Evolutionary conservation across 352 stramenopile genomes (phyloP).

Genomic region (Globisporangium ultimum): DNA sequence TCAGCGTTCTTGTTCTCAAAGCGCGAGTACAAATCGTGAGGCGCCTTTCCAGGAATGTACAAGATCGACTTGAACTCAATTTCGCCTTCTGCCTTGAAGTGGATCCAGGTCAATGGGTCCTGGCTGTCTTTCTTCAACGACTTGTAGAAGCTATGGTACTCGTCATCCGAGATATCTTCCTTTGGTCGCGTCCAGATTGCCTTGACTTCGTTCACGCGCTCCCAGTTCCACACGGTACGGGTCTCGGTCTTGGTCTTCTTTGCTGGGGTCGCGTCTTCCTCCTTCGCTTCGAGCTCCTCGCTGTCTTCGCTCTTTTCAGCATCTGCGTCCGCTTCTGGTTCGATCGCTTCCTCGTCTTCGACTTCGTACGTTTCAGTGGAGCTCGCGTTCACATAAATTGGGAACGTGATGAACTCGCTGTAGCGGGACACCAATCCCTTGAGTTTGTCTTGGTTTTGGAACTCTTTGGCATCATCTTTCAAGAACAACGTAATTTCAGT

Average conservation of each 20-base stretch:
- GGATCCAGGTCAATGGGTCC: conserved; percentile 95
- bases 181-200: conserved; percentile 98
- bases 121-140: conserved; percentile 90
- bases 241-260: conserved; percentile 90
- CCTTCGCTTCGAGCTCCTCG: conserved; percentile 40
- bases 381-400: conserved; percentile 97
- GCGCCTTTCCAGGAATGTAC: conserved; percentile 92
- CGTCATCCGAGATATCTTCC: conserved; percentile 96
- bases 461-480: conserved; percentile 98
- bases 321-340: conserved; percentile 60
- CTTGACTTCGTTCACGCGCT: conserved; percentile 95
- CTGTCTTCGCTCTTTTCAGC: conserved; percentile 53
- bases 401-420: conserved; percentile 99
- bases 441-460: conserved; percentile 93
- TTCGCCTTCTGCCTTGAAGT: conserved; percentile 99
- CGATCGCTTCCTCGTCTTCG: conserved; percentile 59
- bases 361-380: conserved; percentile 92
- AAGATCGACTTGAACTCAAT: conserved; percentile 99
- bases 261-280: conserved; percentile 54
- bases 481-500: conserved; percentile 99
- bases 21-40: conserved; percentile 85
- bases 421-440: conserved; percentile 96
- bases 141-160: conserved; percentile 99
- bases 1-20: conserved; percentile 91
- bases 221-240: conserved; percentile 94